Percentiles rank a stretch among this genome's conserved stretches.
phyloP scores from a whole-genome alignment of 306 rosid genomes.

The Citrullus mucosospermus region DNA sequence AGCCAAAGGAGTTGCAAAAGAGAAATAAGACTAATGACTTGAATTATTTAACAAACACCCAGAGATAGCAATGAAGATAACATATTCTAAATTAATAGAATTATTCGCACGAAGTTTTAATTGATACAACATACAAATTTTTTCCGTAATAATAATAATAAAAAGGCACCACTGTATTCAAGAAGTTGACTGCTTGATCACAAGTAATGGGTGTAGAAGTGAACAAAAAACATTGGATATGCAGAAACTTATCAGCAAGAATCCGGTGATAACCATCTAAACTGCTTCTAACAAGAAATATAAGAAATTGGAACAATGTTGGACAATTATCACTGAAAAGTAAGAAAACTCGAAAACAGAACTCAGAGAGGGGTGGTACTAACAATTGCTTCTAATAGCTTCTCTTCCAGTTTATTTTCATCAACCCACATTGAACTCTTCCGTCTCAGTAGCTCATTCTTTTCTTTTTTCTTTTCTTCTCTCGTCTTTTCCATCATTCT shows the following conservation, averaged over 20 bases:
- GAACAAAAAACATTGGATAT: no score
- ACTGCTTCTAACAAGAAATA: not conserved
- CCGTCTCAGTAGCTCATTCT: slow-evolving; percentile 35
- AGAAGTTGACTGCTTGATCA: no score
- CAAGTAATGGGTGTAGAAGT: no score
- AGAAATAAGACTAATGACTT: no score
- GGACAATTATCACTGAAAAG: not conserved
- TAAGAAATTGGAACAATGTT: not conserved
- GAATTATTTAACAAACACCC: no score
- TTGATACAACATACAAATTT: no score
- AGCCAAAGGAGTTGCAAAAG: no score
- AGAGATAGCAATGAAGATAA: no score
- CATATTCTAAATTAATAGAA: no score
- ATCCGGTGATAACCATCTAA: not conserved
- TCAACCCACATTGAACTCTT: slow-evolving; percentile 68
- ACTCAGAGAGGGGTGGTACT: slow-evolving; percentile 23
- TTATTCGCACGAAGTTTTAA: no score
- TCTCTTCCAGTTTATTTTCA: slow-evolving; percentile 34
- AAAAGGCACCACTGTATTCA: not conserved
- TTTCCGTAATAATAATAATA: no score
- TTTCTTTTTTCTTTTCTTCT: slow-evolving; percentile 42
- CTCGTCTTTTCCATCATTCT: slow-evolving; percentile 38
- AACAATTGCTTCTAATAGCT: slow-evolving; percentile 16
- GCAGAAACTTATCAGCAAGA: not conserved
- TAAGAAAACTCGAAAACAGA: not conserved